These are phyloP conservation scores for Aureobasidium sp. DNA, from an alignment of 2,329 filamentous ascomycete genomes.

Conservation along the genomic window DNA sequence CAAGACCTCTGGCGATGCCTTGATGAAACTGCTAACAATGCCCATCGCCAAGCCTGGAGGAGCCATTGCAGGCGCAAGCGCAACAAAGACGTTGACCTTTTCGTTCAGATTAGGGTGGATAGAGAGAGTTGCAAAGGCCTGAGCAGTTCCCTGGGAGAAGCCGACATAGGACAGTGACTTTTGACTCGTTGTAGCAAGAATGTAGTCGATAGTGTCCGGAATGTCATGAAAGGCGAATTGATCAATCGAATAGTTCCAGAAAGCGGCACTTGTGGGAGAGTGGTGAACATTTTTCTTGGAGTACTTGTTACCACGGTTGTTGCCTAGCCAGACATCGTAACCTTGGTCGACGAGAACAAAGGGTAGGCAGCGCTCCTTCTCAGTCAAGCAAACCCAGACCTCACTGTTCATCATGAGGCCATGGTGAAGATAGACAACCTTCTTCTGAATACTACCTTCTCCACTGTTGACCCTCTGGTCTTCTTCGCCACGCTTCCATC, in stretches of 20 bases:
- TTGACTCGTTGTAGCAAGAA: slow-evolving; percentile 75
- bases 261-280: slow-evolving; percentile 66
- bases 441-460: slow-evolving; percentile 62
- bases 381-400: slow-evolving; percentile 91
- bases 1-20: slow-evolving; percentile 84
- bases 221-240: slow-evolving; percentile 98
- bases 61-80: slow-evolving; percentile 91
- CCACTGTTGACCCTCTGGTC: slow-evolving; percentile 69
- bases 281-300: slow-evolving; percentile 83
- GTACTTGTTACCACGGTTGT: slow-evolving; percentile 98
- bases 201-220: slow-evolving; percentile 87
- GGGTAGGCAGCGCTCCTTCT: slow-evolving; percentile 76
- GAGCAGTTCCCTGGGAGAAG: slow-evolving; percentile 93
- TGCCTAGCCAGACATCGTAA: slow-evolving; percentile 96
- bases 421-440: slow-evolving; percentile 89
- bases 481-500: slow-evolving; percentile 76
- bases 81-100: slow-evolving; percentile 93
- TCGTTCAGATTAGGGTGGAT: slow-evolving; percentile 89
- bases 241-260: slow-evolving; percentile 98
- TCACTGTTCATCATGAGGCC: slow-evolving; percentile 98
- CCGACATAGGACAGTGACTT: slow-evolving; percentile 88
- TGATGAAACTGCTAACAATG: slow-evolving; percentile 86
- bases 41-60: slow-evolving; percentile 84
- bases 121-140: slow-evolving; percentile 88
- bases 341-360: slow-evolving; percentile 85